Base-by-base conservation (phyloP, 2,329 filamentous ascomycete species). In the Exutisphaerella laricina region DNA sequence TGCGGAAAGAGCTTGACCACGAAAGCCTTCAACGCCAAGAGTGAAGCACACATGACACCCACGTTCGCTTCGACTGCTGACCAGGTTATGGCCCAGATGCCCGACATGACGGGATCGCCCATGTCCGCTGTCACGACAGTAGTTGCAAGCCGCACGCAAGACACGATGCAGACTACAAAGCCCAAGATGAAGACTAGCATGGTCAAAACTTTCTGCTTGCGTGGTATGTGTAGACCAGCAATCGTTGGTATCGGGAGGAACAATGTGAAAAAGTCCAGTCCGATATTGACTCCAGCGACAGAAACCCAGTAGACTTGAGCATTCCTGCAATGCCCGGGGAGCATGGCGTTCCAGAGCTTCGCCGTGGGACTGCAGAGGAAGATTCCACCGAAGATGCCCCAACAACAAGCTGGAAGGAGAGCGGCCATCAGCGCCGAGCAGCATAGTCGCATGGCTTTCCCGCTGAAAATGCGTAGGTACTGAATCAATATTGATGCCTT, bases 401-500 rank as follows among this genome's bases (percentile, higher is more conserved):
- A 63, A 18, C 49, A 31, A 8, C 53, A 48, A 1, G 58, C 58
- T 2, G 59, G 51, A 2, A 58, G 37, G 20, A 65, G 48, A 10
- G 56, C 44, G 0, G 51, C 43, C 17, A 72, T 58, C 51, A 72
- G 61, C 8, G 55, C 33, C 54, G 60, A 68, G 48, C 64, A 69
- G 18, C 62, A 47, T 14, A 61, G 41, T 4, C 67, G 61, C 51
- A 64, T 65, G 23, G 48, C 49, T 5, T 48, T 59, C 3, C 58
- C 61, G 23, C 56, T 60, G 53, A 73, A 71, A 35, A 74, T 63
- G 26, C 68, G 69, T 16, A 70, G 65, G 50, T 73, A 73, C 50
- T 73, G 70, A 41, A 70, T 58, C n/a, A 74, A 55, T 39, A 74
- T 71, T 1, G 69, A 72, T 17, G 65, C 62, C 58, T 73, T 72